These are phyloP conservation scores for Chaetomiaceae sp. DNA, from an alignment of 2,329 filamentous ascomycete genomes.

Conservation along the genomic window DNA sequence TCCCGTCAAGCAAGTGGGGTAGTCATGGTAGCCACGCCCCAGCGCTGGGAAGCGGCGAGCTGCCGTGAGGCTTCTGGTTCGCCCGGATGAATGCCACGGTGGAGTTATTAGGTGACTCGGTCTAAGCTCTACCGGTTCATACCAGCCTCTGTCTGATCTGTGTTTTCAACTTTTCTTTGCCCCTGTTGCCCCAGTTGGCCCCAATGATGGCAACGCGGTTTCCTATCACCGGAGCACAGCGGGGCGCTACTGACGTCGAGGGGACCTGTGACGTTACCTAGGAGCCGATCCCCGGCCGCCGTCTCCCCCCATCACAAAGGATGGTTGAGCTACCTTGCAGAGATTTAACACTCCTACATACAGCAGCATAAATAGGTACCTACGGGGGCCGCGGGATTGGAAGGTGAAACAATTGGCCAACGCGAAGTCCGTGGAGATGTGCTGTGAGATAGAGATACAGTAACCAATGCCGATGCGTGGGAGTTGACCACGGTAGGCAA, in stretches of 20 bases:
- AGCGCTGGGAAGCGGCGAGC: conserved; percentile 12
- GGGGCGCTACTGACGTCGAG: conserved; percentile 17
- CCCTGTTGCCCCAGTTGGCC: too few relatives aligned
- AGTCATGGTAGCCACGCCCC: conserved; percentile 2
- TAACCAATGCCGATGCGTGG: neutral
- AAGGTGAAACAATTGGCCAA: neutral
- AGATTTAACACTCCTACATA: neutral
- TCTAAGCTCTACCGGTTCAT: conserved; percentile 15
- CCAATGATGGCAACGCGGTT: conserved; percentile 3
- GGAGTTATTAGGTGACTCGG: conserved; percentile 18
- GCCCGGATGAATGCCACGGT: conserved; percentile 27
- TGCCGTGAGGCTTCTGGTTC: conserved; percentile 23
- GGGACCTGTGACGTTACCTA: conserved; percentile 1
- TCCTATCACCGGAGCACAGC: conserved; percentile 17
- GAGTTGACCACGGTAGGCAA: neutral
- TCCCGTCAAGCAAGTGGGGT: conserved; percentile 24
- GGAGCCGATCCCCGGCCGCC: neutral
- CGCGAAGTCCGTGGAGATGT: conserved; percentile 12
- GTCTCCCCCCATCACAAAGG: too few relatives aligned
- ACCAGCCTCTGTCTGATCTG: conserved; percentile 5
- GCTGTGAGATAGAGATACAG: neutral
- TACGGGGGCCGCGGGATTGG: neutral
- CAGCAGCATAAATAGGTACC: too few relatives aligned
- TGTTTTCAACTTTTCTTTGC: conserved; percentile 9
- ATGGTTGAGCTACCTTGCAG: too few relatives aligned